These are phyloP conservation scores for Boletus rubroflammeus DNA, from an alignment of 768 basidiomycete genomes.

Conservation along the genomic window DNA sequence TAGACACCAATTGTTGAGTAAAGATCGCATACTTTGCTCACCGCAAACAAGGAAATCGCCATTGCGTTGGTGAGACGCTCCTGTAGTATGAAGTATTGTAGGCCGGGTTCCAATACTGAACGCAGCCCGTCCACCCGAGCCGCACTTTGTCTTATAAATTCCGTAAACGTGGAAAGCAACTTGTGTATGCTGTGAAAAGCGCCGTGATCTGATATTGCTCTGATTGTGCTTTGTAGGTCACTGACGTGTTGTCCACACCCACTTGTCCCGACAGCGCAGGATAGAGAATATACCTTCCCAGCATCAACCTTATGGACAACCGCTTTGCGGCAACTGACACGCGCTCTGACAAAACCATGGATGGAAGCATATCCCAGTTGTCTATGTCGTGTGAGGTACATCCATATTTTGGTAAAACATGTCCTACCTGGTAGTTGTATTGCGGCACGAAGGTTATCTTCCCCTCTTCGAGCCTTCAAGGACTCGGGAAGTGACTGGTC, in stretches of 20 bases:
- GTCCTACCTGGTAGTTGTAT: slow-evolving; percentile 63
- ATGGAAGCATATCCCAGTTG: slow-evolving; percentile 47
- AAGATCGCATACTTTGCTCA: slow-evolving; percentile 13
- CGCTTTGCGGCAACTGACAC: slow-evolving; percentile 61
- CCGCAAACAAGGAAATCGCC: slow-evolving; percentile 36
- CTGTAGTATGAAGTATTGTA: slow-evolving; percentile 18
- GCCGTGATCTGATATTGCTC: neutral
- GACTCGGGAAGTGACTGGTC: slow-evolving; percentile 23
- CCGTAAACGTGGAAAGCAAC: slow-evolving; percentile 15
- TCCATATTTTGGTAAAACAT: neutral
- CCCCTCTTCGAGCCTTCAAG: slow-evolving; percentile 41
- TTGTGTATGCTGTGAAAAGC: slow-evolving; percentile 9
- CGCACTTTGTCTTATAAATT: slow-evolving; percentile 20
- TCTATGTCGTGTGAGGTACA: slow-evolving; percentile 36
- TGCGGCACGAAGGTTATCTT: slow-evolving; percentile 55
- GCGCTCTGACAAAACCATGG: slow-evolving; percentile 43
- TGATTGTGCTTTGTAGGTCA: neutral
- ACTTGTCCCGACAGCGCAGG: slow-evolving; percentile 32
- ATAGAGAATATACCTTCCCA: slow-evolving; percentile 52
- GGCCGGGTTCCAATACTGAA: slow-evolving; percentile 1
- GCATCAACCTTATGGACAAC: slow-evolving; percentile 51
- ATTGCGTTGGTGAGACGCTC: slow-evolving; percentile 35
- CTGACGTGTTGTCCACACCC: slow-evolving; percentile 20
- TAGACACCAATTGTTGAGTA: neutral
- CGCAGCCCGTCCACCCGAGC: slow-evolving; percentile 10